Base-by-base conservation (phyloP, 768 basidiomycete species). In the Strobilomyces dryophilus region DNA sequence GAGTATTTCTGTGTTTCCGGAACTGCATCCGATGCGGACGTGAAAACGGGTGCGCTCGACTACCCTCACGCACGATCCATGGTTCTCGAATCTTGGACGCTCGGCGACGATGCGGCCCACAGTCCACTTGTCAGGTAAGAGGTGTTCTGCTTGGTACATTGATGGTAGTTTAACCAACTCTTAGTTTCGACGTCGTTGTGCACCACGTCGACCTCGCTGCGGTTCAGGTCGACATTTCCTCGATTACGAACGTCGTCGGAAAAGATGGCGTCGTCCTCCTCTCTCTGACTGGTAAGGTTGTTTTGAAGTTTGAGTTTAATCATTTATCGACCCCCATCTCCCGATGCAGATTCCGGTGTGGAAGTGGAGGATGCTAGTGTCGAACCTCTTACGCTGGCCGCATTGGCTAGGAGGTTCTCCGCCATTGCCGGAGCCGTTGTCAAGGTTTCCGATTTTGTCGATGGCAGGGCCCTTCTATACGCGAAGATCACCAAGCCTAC, bases 191-290 rank as follows among this genome's bases (percentile, higher is more conserved):
- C 17, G 24, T 50, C 12, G 66, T 57, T 7, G 26, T 68, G 2
- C 51, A 63, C 45, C 59, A 60, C 6, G 51, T 61, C 8, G 57
- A 59, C 37, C 58, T 68, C 39, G 53, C 61, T 8, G 60, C 58
- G 4, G 57, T 64, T 12, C 57, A 55, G 36, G 26, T 48, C 18
- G 58, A 68, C 37, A 40, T 68, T 6, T 37, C 36, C 32, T 64
- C 61, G 1, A 62, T 69, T 18, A 39, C 60, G 6, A 66, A 66
- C 26, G 27, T 68, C 26, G 50, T 68, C 11, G 66, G 63, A 36
- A 47, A 35, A 2, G 52, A 56, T 7, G 66, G 66, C 29, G 49
- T 60, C 2, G 53, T 62, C 24, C 58, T 69, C 10, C 56, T 68
- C 18, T 53, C 59, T 20, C 55, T 68, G 32, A 56, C 52, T 1